Percentiles rank a stretch among this genome's conserved stretches.
Evolutionary conservation across 1,139 yeast genomes (phyloP).

Genomic region (Yarrowia galli): DNA sequence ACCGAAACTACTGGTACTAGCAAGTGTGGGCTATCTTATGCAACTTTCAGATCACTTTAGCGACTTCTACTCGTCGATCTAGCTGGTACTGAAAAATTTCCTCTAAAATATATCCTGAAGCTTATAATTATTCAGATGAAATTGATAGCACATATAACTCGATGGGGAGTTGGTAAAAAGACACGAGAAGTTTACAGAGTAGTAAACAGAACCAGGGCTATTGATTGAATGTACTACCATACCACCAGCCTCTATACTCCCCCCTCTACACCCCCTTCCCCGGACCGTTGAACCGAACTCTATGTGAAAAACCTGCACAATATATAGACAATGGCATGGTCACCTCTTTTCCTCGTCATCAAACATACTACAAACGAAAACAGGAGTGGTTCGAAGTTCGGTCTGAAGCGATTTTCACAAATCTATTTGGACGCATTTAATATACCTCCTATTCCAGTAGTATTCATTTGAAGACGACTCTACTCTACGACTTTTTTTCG

Average conservation of each 20-base stretch:
- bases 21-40: background rate
- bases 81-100: background rate
- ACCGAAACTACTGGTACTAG: background rate
- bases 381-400: constrained; percentile 39
- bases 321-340: background rate
- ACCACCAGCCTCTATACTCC: no score
- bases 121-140: background rate
- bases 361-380: constrained; percentile 14
- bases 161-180: background rate
- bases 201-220: background rate
- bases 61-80: background rate
- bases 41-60: background rate
- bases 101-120: background rate
- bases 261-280: background rate
- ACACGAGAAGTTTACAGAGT: background rate
- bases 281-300: background rate
- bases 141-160: background rate
- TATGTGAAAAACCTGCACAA: constrained; percentile 35
- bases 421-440: constrained; percentile 34
- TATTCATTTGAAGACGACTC: background rate
- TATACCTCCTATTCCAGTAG: constrained; percentile 33
- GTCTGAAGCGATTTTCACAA: constrained; percentile 23
- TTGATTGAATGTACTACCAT: background rate
- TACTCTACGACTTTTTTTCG: background rate
- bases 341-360: constrained; percentile 21